These are phyloP conservation scores for Penicillium sp. DNA, from an alignment of 2,329 filamentous ascomycete species.

Conservation along the genomic window DNA sequence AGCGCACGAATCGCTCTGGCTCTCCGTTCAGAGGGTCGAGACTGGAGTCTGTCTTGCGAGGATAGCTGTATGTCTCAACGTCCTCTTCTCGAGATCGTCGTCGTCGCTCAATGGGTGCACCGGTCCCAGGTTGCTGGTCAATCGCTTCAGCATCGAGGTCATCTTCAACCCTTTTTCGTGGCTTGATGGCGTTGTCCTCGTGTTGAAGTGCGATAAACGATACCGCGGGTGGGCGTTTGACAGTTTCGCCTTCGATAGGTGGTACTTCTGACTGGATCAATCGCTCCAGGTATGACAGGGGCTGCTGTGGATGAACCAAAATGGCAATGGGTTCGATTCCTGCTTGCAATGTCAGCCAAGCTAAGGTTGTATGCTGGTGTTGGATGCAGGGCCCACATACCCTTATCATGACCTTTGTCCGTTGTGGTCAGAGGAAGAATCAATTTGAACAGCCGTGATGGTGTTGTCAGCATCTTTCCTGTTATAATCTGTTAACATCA, in stretches of 20 bases:
- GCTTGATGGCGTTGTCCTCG: conserved; percentile 59
- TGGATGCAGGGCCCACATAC: conserved; percentile 17
- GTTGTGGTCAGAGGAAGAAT: conserved; percentile 71
- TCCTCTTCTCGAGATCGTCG: conserved; percentile 57
- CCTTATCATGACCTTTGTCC: conserved; percentile 62
- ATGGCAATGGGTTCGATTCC: conserved; percentile 82
- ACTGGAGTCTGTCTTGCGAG: conserved; percentile 51
- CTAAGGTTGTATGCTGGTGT: background rate
- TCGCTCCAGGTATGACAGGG: conserved; percentile 84
- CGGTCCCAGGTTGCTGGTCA: conserved; percentile 2
- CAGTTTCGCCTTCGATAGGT: conserved; percentile 61
- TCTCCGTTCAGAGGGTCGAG: conserved; percentile 17
- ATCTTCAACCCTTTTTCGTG: conserved; percentile 40
- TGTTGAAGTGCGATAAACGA: conserved; percentile 80
- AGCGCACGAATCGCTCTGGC: conserved; percentile 70
- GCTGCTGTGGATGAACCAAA: conserved; percentile 85
- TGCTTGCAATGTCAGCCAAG: conserved; percentile 17
- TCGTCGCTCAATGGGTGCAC: conserved; percentile 39
- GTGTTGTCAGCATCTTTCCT: conserved; percentile 80
- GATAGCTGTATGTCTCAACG: conserved; percentile 71
- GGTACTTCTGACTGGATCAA: conserved; percentile 87
- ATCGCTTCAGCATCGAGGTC: conserved; percentile 47
- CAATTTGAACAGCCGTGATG: conserved; percentile 76
- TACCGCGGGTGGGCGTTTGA: conserved; percentile 69
- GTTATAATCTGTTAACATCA: conserved; percentile 6